Percentiles rank a stretch among this genome's conserved stretches.
These are phyloP conservation scores for Lycium barbarum DNA, from an alignment of 257 asterid species.

Conservation along the genomic window DNA sequence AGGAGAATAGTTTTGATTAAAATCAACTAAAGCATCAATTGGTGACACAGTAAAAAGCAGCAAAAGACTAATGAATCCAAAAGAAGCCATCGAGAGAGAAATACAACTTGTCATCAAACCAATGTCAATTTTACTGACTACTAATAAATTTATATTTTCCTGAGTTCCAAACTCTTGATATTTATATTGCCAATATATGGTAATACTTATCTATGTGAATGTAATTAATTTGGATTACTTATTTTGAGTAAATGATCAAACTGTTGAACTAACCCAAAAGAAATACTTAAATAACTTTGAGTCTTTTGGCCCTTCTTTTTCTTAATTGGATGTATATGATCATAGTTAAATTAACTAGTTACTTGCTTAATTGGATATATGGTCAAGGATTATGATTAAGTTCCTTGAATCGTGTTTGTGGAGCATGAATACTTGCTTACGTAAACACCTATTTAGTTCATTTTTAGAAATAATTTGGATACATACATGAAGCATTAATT, in stretches of 20 bases:
- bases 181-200: slow-evolving; percentile 5
- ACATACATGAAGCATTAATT: background rate
- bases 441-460: background rate
- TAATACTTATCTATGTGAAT: background rate
- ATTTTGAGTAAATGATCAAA: background rate
- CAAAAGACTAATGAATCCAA: background rate
- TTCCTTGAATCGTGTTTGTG: background rate
- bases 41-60: background rate
- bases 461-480: background rate
- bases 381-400: background rate
- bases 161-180: background rate
- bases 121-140: background rate
- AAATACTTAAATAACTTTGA: background rate
- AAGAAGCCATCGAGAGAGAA: slow-evolving; percentile 6
- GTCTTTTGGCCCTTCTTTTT: background rate
- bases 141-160: background rate
- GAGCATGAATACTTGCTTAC: background rate
- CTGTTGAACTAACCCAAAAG: background rate
- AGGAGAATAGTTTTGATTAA: background rate
- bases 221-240: background rate
- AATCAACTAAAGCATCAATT: background rate
- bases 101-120: background rate
- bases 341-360: background rate
- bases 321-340: background rate
- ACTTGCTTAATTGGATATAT: background rate